Percentiles rank a stretch among this genome's conserved stretches.
These are phyloP conservation scores for Austroboletus novae-zelandiae DNA, from an alignment of 1,284 basidiomycete species.

Conservation along the genomic window DNA sequence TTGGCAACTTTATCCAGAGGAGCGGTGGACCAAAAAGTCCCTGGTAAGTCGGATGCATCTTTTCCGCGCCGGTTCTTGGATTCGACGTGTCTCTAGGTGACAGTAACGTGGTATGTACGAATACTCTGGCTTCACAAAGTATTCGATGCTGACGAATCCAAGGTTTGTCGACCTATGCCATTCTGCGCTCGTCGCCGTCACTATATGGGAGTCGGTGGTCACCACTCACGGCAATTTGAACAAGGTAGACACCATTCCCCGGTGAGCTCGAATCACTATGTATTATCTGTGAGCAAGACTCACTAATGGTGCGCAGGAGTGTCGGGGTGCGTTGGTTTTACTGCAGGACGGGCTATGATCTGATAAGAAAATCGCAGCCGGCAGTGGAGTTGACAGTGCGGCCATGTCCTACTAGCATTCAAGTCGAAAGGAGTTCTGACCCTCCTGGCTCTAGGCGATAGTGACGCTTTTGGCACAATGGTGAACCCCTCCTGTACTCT, in stretches of 20 bases:
- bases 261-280: constrained; percentile 11
- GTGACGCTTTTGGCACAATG: constrained; percentile 26
- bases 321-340: constrained; percentile 18
- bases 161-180: constrained; percentile 24
- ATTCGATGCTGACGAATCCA: not conserved
- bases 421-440: constrained; percentile 3
- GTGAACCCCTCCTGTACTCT: not conserved
- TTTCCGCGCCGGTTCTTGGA: not conserved
- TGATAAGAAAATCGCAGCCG: constrained; percentile 10
- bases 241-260: constrained; percentile 18
- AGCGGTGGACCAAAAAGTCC: constrained; percentile 15
- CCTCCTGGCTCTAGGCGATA: constrained; percentile 12
- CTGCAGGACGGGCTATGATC: not conserved
- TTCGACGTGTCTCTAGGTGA: constrained; percentile 12
- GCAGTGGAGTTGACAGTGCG: constrained; percentile 21
- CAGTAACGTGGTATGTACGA: constrained; percentile 18
- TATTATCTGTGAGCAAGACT: not conserved
- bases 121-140: not conserved
- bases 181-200: constrained; percentile 17
- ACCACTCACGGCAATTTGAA: constrained; percentile 14
- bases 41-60: constrained; percentile 12
- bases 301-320: constrained; percentile 14
- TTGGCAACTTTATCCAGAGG: constrained; percentile 15
- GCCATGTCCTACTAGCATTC: not conserved
- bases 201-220: constrained; percentile 26